Base-by-base conservation (phyloP, 2,329 filamentous ascomycete species). In the Zymoseptoria pseudotritici region DNA sequence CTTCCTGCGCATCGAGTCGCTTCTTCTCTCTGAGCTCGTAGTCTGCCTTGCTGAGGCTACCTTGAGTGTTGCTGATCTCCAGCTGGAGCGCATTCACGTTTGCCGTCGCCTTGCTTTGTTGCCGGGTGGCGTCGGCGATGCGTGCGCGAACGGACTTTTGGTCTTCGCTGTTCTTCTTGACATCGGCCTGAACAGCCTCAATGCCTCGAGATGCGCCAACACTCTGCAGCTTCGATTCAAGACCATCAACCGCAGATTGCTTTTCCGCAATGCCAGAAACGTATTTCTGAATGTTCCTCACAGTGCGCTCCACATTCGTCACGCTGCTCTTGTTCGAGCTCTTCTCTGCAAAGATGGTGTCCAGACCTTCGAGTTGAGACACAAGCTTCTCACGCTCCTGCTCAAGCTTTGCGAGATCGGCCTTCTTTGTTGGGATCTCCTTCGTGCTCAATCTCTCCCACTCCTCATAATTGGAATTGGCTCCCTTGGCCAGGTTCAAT, bases 11-110 rank as follows among this genome's bases (percentile, higher is more conserved):
- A 62, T 85, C 79, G 21, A 96, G 79, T 51, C 83, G 82, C 49
- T 83, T 81, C 77, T 92, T 96, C 75, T 90, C 91, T 72, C 95
- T 91, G 24, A 97, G 79, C 68, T 92, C 86, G 60, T 88, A 86
- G 54, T 83, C 81, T 1, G 88, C 85, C 56, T 83, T 83, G 66
- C 82, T 86, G 56, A 97, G 80, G 65, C 88, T 88, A 70, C 87
- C 88, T 61, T 82, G 84, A 50, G 89, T 78, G 73, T 95, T 89
- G 68, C 89, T 87, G 61, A 86, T 82, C 70, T 94, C 86, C 4
- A 94, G 80, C 74, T 97, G 91, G 17, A 80, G 78, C 3, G 61
- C 60, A 63, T 82, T 88, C 58, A 94, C 82, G 42, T 84, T 79
- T 63, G 85, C 84, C 60, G 86, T 86, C 57, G 85, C 82, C 49